Base-by-base conservation (phyloP, 2,329 filamentous ascomycete species). In the Pseudocercospora vitis region DNA sequence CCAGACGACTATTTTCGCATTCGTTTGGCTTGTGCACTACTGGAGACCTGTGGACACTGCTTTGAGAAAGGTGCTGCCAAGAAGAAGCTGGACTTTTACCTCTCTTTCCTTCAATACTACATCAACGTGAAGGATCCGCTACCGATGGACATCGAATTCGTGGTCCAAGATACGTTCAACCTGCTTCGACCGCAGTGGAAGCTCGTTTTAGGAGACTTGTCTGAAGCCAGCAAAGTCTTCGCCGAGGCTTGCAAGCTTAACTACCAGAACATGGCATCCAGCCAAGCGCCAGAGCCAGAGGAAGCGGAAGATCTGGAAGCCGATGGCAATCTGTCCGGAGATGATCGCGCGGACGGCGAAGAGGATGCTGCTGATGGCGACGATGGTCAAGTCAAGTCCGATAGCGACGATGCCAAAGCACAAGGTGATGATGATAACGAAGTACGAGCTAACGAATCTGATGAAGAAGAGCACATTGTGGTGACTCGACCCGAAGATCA, bases 41-140 rank as follows among this genome's bases (percentile, higher is more conserved):
- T 99, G 3, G 95, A 99, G 72, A 96, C 91, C 0, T 97, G 92
- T 62, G 94, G 95, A 50, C 87, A 95, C 71, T 99, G 92, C 75
- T 99, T 96, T 65, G 94, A 94, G 71, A 87, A 92, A 64, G 94
- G 95, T 6, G 85, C 87, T 37, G 89, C 91, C 1, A 95, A 91
- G 71, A 97, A 97, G 78, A 99, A 97, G 74, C 81, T 99, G 7
- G 94, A 99, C 67, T 97, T 96, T 71, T 99, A 97, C 73, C 78
- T 99, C 56, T 92, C 88, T 0, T 97, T 97, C 73, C 90, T 99
- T 65, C 91, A 95, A 78, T 97, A 96, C 71, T 99, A 99, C 72
- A 87, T 97, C 62, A 85, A 88, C 65, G 91, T 89, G 16, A 99
- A 99, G 73, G 85, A 92, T 16, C 80, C 88, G 0, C 74, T 96